A percentile compares a stretch with the other conserved stretches of the same genome.
Evolutionary conservation across 768 basidiomycete species (phyloP).

Genomic region (Mycena pura): DNA sequence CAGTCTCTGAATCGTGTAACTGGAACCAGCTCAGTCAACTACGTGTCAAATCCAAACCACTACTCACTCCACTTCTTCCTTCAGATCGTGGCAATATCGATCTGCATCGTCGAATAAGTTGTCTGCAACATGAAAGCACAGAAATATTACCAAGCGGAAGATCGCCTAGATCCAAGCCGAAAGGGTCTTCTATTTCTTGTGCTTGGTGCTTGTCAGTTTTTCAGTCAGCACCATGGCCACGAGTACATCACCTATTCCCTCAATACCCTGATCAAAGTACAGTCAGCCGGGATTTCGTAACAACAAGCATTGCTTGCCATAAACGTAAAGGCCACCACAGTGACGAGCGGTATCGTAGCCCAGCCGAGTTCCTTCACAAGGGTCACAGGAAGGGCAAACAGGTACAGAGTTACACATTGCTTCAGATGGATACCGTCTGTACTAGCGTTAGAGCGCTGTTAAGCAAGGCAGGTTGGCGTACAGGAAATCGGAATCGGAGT

Average conservation of each 20-base stretch:
- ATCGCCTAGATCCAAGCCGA: slow-evolving; percentile 69
- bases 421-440: slow-evolving; percentile 89
- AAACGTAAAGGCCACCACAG: slow-evolving; percentile 87
- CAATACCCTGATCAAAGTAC: slow-evolving; percentile 59
- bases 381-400: slow-evolving; percentile 89
- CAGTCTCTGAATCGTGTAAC: slow-evolving; percentile 72
- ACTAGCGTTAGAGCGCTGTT: slow-evolving; percentile 21
- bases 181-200: no score
- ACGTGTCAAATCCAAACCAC: slow-evolving; percentile 16
- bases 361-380: slow-evolving; percentile 84
- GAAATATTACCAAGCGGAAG: slow-evolving; percentile 68
- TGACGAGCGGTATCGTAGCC: slow-evolving; percentile 85
- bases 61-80: slow-evolving; percentile 82
- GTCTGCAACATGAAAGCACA: background rate
- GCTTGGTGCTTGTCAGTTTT: no score
- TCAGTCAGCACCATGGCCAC: no score
- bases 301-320: slow-evolving; percentile 53
- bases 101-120: slow-evolving; percentile 47
- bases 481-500: slow-evolving; percentile 84
- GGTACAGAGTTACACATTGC: slow-evolving; percentile 93
- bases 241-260: slow-evolving; percentile 94
- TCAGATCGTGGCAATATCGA: slow-evolving; percentile 85
- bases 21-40: slow-evolving; percentile 34
- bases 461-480: slow-evolving; percentile 38
- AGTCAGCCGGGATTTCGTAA: background rate